Evolutionary conservation across 306 rosid species (phyloP).

Genomic region (Lathyrus tuberosus): DNA sequence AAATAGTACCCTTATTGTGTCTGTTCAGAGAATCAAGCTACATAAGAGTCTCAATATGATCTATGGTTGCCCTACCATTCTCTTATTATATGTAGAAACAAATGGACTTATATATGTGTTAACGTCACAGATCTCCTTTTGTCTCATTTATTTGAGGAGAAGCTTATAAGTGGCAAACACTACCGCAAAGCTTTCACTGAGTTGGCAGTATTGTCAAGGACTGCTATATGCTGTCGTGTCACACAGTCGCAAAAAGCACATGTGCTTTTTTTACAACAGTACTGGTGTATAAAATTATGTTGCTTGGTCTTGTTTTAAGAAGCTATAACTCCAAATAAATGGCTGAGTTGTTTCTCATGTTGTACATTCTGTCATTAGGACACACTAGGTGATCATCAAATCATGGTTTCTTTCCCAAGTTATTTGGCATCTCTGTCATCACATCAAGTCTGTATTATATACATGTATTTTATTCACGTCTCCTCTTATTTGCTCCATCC

Average conservation of each 20-base stretch:
- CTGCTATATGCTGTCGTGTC: slow-evolving; percentile 98
- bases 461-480: too few relatives aligned
- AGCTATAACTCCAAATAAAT: slow-evolving; percentile 33
- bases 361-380: slow-evolving; percentile 46
- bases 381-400: slow-evolving; percentile 10
- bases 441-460: slow-evolving; percentile 25
- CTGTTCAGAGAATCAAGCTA: slow-evolving; percentile 13
- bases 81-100: slow-evolving; percentile 15
- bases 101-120: too few relatives aligned
- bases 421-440: background rate
- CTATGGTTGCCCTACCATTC: slow-evolving; percentile 27
- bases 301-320: slow-evolving; percentile 34
- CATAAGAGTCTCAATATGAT: slow-evolving; percentile 28
- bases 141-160: slow-evolving; percentile 35
- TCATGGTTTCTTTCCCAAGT: slow-evolving; percentile 8
- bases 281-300: slow-evolving; percentile 16
- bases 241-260: slow-evolving; percentile 99
- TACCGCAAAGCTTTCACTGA: slow-evolving; percentile 90
- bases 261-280: slow-evolving; percentile 49
- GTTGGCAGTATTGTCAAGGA: slow-evolving; percentile 92
- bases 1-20: slow-evolving; percentile 29
- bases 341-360: slow-evolving; percentile 63
- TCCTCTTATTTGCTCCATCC: too few relatives aligned
- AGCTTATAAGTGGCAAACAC: slow-evolving; percentile 40
- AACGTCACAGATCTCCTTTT: slow-evolving; percentile 20